phyloP scores from a whole-genome alignment of 1,284 basidiomycete species.

The Marasmius sp. region DNA sequence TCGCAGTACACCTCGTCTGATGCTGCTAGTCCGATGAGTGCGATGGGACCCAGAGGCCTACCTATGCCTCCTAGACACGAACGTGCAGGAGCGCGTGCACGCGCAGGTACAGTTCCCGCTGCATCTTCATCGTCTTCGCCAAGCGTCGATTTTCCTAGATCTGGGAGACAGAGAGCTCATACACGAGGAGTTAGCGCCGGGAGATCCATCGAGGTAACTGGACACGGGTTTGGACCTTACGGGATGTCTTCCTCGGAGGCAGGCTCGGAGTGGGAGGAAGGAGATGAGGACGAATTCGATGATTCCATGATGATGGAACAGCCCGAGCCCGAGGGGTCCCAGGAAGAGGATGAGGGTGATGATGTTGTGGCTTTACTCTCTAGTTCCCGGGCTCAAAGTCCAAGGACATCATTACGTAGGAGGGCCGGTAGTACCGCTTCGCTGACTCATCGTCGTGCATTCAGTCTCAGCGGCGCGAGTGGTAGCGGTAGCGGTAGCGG shows the following conservation, averaged over 20 bases:
- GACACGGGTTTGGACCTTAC: constrained; percentile 12
- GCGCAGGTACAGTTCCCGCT: constrained; percentile 35
- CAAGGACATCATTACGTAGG: constrained; percentile 52
- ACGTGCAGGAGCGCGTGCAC: constrained; percentile 45
- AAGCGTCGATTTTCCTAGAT: constrained; percentile 41
- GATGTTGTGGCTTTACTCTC: constrained; percentile 66
- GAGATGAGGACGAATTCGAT: constrained; percentile 37
- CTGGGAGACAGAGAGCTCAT: constrained; percentile 17
- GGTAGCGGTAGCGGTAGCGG: not conserved
- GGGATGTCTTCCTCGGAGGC: constrained; percentile 28
- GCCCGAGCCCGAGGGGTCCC: constrained; percentile 50
- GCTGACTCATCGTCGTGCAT: constrained; percentile 22
- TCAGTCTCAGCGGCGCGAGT: not conserved
- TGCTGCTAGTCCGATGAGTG: constrained; percentile 31
- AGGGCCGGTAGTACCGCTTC: constrained; percentile 36
- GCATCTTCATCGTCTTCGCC: constrained; percentile 39
- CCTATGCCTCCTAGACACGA: constrained; percentile 75
- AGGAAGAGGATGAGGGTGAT: constrained; percentile 65
- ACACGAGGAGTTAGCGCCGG: constrained; percentile 42
- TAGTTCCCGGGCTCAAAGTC: constrained; percentile 47
- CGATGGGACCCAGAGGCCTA: constrained; percentile 41
- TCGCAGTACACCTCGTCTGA: constrained; percentile 27
- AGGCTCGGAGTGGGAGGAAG: constrained; percentile 33
- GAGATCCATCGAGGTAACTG: constrained; percentile 27
- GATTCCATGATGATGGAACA: constrained; percentile 49